Conservation (phyloP, 1,284 basidiomycete genomes). For the Austroboletus novae-zelandiae region DNA sequence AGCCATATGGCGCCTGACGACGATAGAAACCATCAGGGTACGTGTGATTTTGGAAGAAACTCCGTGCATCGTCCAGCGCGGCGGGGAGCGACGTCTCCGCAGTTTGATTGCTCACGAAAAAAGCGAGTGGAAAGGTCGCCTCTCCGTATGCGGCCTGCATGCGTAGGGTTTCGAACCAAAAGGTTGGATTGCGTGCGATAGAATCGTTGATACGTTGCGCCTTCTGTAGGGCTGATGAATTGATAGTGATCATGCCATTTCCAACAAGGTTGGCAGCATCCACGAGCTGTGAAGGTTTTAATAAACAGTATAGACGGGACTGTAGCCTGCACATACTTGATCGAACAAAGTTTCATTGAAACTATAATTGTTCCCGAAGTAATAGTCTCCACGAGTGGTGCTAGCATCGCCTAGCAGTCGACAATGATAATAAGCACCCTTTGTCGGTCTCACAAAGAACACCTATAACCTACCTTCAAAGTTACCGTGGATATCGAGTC, state of each 20-base stretch:
- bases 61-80: conserved; percentile 15
- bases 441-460: neutral
- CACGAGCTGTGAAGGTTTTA: conserved; percentile 12
- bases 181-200: conserved; percentile 27
- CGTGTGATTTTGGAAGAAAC: conserved; percentile 18
- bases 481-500: conserved; percentile 22
- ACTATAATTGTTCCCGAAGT: conserved; percentile 26
- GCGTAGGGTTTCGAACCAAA: conserved; percentile 21
- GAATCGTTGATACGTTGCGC: conserved; percentile 21
- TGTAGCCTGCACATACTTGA: conserved; percentile 4
- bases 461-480: conserved; percentile 15
- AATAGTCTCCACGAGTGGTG: conserved; percentile 26
- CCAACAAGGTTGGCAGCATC: conserved; percentile 18
- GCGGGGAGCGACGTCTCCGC: conserved; percentile 9
- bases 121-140: conserved; percentile 25
- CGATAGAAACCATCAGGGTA: conserved; percentile 26
- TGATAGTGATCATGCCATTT: conserved; percentile 17
- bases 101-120: conserved; percentile 30
- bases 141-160: conserved; percentile 21
- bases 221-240: conserved; percentile 20
- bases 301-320: neutral
- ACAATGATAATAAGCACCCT: neutral
- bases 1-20: conserved; percentile 17
- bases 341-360: conserved; percentile 31
- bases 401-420: conserved; percentile 19